These are phyloP conservation scores for Apophysomyces variabilis DNA, from an alignment of 371 early-diverging fungal genomes.

Conservation along the genomic window DNA sequence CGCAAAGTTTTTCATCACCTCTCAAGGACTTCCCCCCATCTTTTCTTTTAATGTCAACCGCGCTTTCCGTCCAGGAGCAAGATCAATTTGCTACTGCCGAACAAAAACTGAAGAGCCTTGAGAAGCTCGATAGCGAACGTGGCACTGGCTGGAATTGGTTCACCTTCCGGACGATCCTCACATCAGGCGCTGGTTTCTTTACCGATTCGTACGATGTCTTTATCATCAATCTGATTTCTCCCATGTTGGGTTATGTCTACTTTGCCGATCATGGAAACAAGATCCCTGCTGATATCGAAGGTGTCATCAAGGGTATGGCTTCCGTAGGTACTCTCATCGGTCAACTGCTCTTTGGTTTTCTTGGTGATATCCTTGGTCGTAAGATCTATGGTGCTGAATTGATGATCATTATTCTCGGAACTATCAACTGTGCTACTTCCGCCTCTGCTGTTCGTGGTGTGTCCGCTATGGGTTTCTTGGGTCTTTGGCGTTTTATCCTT, in stretches of 20 bases:
- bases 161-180: constrained; percentile 81
- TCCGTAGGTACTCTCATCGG: constrained; percentile 85
- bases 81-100: constrained; percentile 37
- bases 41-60: constrained; percentile 10
- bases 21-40: background rate
- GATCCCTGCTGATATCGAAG: constrained; percentile 68
- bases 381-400: constrained; percentile 88
- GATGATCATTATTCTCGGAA: constrained; percentile 77
- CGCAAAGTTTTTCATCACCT: constrained; percentile 1
- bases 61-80: constrained; percentile 23
- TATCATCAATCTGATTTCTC: constrained; percentile 78
- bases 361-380: constrained; percentile 86
- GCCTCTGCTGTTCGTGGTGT: constrained; percentile 70
- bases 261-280: constrained; percentile 57
- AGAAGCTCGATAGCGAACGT: constrained; percentile 32
- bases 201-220: constrained; percentile 92
- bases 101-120: constrained; percentile 39
- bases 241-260: constrained; percentile 82
- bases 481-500: constrained; percentile 82
- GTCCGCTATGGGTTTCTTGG: constrained; percentile 72
- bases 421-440: constrained; percentile 81
- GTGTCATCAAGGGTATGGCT: constrained; percentile 81
- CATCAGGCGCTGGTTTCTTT: constrained; percentile 88
- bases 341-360: constrained; percentile 85
- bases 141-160: constrained; percentile 53